Base-by-base conservation (phyloP, 305 asterid genomes). In the Striga hermonthica region DNA sequence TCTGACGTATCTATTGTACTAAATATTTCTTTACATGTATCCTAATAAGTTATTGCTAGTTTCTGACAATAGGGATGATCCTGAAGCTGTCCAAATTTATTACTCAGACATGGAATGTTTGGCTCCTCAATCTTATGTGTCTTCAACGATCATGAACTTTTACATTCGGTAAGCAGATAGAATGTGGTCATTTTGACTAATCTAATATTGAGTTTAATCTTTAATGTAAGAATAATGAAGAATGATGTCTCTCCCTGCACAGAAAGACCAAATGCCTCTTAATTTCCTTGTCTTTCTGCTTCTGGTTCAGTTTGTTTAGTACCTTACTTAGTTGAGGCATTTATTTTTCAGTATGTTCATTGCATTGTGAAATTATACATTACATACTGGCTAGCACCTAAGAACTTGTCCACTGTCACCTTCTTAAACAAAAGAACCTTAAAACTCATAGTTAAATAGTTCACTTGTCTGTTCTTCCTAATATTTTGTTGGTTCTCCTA, bases 131-230 rank as follows among this genome's bases (percentile, higher is more conserved):
- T 54, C 86, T 53, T 93, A 77, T 75, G 66, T 93, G 79, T 80
- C 97, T 13, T 93, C 97, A 64, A 71, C 84, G 59, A 85, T 93
- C 73, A 90, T 93, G 89, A 90, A 90, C 69, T 90, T 90, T 79
- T 93, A 93, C 80, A 88, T 90, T 50, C 76, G 83, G 99, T 93
- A 80, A 82, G 90, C 76, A 64, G 40, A 37, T 68, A 37, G 53
- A 71, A 48, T 37, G 31, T 65, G 0, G 8, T 54, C 59, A 16
- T 60, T n/a, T 44, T 54, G 11, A 14, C 43, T 40, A 52, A 44
- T 65, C 9, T 49, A 57, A 22, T 53, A 41, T 9, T 31, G 35
- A 40, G 5, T 49, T 15, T 36, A 57, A 63, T 45, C 45, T 48
- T 48, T 22, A 45, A n/a, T n/a, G n/a, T n/a, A n/a, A n/a, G n/a